Evolutionary conservation across 257 asterid species (phyloP), one percentile per base, ranked within the genome.

Genomic region (Ilex asprella): DNA sequence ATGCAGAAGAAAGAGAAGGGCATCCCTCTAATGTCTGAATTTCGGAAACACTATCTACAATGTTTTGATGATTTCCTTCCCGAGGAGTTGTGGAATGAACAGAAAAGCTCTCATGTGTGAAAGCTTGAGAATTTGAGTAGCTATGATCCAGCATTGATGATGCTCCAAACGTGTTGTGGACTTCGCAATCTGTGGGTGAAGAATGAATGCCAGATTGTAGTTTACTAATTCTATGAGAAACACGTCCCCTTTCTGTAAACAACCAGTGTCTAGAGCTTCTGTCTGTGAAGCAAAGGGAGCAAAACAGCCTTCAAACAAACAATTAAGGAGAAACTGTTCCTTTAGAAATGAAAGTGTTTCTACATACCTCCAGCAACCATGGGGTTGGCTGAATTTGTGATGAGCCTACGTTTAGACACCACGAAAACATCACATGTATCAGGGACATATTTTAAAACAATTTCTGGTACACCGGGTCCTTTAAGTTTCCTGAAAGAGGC

Each of bases 371-470:
- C 44, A 49, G 61, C 67, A 63, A 71, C 70, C 62, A 65, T 62
- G 67, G 91, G 77, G 66, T 80, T 64, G 63, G 62, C 56, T 21
- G 84, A 79, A 71, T 84, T 88, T 56, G 83, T 68, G 59, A 72
- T 69, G 76, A 76, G 65, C 75, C 78, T 82, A 63, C 74, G 65
- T 67, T 67, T 70, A 54, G 86, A 81, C 63, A 91, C 79, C 66
- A 86, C 90, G 78, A 74, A 76, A 57, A 88, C 51, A 63, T 73
- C 67, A 54, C 95, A 88, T 32, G 80, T 66, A 5, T 67, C 79
- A 66, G 89, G 96, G 60, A 94, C 89, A 72, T 79, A 73, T 70
- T 73, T 82, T 63, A 84, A 85, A 72, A 88, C 79, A 68, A 78
- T 59, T 63, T 95, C 81, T 6, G 98, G 91, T 63, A 88, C 95